These are phyloP conservation scores for Elsinoe perseae DNA, from an alignment of 2,329 filamentous ascomycete species.

Conservation along the genomic window DNA sequence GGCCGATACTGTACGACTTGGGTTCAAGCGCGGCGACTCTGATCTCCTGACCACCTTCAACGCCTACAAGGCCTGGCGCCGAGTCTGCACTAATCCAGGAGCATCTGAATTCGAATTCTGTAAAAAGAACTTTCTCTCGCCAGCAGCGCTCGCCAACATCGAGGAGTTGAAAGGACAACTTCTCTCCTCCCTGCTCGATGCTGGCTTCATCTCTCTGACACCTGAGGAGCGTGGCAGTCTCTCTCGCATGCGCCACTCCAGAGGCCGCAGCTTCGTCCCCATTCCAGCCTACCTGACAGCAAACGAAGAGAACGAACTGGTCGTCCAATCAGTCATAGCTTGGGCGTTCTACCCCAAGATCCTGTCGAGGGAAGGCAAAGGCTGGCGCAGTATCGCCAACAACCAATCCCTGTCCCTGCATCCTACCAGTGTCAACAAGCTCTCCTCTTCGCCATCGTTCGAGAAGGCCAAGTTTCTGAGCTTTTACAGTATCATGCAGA, in stretches of 20 bases:
- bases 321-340: conserved; percentile 75
- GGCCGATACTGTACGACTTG: conserved; percentile 68
- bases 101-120: conserved; percentile 83
- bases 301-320: conserved; percentile 70
- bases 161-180: conserved; percentile 94
- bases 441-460: conserved; percentile 19
- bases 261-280: conserved; percentile 69
- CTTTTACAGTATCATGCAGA: conserved; percentile 97
- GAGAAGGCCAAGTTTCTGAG: conserved; percentile 69
- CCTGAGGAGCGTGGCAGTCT: conserved; percentile 63
- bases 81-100: conserved; percentile 62
- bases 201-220: conserved; percentile 70
- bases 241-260: conserved; percentile 59
- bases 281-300: conserved; percentile 66
- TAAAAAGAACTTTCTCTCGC: conserved; percentile 84
- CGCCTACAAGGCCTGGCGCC: conserved; percentile 83
- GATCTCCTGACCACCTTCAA: conserved; percentile 91
- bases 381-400: conserved; percentile 84
- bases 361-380: conserved; percentile 73
- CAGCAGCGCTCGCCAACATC: conserved; percentile 83
- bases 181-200: conserved; percentile 74
- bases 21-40: conserved; percentile 78
- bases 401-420: conserved; percentile 85
- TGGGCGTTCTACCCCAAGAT: conserved; percentile 97
- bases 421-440: conserved; percentile 80